Conservation (phyloP, 306 rosid genomes). For the Oemleria cerasiformis region DNA sequence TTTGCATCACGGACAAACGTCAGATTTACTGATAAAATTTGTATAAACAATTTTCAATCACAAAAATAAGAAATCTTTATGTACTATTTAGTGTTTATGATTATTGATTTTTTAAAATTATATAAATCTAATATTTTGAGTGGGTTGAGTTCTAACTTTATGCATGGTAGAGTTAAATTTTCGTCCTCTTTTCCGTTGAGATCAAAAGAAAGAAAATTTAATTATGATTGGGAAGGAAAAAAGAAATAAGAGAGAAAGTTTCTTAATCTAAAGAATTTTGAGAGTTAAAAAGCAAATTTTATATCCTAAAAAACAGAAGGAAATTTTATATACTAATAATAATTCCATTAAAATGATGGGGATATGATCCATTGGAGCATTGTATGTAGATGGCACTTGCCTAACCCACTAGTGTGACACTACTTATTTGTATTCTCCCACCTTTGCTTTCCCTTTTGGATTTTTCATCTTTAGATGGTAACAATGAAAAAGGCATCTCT, state of each 20-base stretch:
- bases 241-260: not conserved
- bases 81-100: not conserved
- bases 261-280: not conserved
- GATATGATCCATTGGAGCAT: not conserved
- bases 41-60: not conserved
- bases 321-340: not conserved
- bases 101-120: not conserved
- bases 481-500: constrained; percentile 28
- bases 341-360: not conserved
- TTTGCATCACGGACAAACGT: not conserved
- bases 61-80: not conserved
- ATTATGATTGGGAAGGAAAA: not conserved
- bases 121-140: not conserved
- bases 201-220: not conserved
- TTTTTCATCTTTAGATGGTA: constrained; percentile 8
- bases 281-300: not conserved
- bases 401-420: constrained; percentile 39
- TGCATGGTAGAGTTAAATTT: not conserved
- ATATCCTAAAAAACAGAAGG: not conserved
- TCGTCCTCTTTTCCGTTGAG: not conserved
- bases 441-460: constrained; percentile 8
- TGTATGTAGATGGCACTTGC: constrained; percentile 19
- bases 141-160: not conserved
- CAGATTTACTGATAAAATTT: not conserved
- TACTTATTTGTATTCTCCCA: constrained; percentile 17